Base-by-base conservation (phyloP, 805 yeast species). In the Ogataea neopini region DNA sequence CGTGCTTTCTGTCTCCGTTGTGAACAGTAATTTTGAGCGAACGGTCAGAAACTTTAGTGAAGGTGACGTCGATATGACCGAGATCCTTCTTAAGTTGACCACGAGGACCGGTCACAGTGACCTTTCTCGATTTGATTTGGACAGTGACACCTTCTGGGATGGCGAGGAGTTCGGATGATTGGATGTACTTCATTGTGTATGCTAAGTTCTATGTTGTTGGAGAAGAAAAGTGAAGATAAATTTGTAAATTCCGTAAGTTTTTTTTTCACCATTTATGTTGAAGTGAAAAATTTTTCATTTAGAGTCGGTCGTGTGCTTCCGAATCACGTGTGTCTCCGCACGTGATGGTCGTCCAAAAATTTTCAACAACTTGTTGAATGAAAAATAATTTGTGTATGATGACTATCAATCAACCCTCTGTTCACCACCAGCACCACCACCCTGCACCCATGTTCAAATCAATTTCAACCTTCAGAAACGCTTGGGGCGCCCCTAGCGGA, bases 1-100 rank as follows among this genome's bases (percentile, higher is more conserved):
- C 98, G 80, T 94, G 98, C 86, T 92, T 92, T 84, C 98, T 88
- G 87, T 89, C 96, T 80, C 98, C 99, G 75, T 92, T 89, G 86
- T 87, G 95, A 62, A 94, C 97, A 64, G 90, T 80, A 71, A 94
- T 81, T 79, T 86, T 87, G 77, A 94, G 79, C 66, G 80, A 82
- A 58, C 70, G 77, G 77, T 80, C 76, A 70, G 75, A 71, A 60
- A 86, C 68, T 81, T 91, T 89, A 68, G 73, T 66, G 86, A 94
- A 92, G 63, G 97, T 84, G 65, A 94, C 96, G 73, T 92, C 88
- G 68, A 94, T 84, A 80, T 94, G 99, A 71, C 84, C 83, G 72
- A 92, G 81, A 80, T 86, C 81, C 85, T 94, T 92, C 78, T 74
- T 71, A 71, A 92, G 81, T 62, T 81, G 79, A 77, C 99, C 99